Evolutionary conservation across 2,329 filamentous ascomycete genomes (phyloP).

Genomic region (Myriosclerotinia scirpicola): DNA sequence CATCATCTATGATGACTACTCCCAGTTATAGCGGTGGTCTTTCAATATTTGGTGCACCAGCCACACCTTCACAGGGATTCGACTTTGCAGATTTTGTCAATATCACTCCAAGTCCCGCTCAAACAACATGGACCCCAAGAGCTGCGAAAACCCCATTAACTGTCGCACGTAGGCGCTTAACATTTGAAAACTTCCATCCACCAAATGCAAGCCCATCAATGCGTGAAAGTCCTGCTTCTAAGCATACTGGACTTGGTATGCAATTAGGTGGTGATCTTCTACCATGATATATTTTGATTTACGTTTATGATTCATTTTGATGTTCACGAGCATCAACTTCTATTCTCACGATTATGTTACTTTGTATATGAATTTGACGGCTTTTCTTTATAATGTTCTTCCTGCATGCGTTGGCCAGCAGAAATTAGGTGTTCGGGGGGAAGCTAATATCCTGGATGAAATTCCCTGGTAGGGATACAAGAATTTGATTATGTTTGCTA

Average conservation of each 20-base stretch:
- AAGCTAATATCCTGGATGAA: conserved; percentile 11
- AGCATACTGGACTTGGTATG: conserved; percentile 57
- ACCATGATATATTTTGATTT: conserved; percentile 42
- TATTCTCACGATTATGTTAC: conserved; percentile 59
- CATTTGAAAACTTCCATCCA: conserved; percentile 35
- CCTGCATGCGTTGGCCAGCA: conserved; percentile 18
- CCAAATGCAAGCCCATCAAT: conserved; percentile 31
- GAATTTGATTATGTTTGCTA: conserved; percentile 1
- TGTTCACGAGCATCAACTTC: conserved; percentile 20
- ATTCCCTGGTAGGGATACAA: conserved; percentile 3
- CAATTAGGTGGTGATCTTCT: conserved; percentile 65
- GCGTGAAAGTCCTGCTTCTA: conserved; percentile 38
- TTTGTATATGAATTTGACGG: conserved; percentile 27
- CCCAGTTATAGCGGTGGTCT: conserved; percentile 63
- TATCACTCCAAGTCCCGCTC: conserved; percentile 92
- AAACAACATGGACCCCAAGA: conserved; percentile 66
- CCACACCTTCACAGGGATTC: conserved; percentile 79
- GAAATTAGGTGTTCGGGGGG: conserved; percentile 20
- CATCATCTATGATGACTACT: conserved; percentile 87
- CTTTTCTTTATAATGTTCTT: conserved; percentile 25
- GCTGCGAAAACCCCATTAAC: conserved; percentile 37
- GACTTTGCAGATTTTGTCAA: conserved; percentile 98
- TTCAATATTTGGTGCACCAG: conserved; percentile 67
- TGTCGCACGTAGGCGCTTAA: conserved; percentile 35
- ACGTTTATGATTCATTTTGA: conserved; percentile 16